Percentiles rank a stretch among this genome's conserved stretches.
Conservation (phyloP, 106 monocot genomes). For the Amphibolis antarctica region DNA sequence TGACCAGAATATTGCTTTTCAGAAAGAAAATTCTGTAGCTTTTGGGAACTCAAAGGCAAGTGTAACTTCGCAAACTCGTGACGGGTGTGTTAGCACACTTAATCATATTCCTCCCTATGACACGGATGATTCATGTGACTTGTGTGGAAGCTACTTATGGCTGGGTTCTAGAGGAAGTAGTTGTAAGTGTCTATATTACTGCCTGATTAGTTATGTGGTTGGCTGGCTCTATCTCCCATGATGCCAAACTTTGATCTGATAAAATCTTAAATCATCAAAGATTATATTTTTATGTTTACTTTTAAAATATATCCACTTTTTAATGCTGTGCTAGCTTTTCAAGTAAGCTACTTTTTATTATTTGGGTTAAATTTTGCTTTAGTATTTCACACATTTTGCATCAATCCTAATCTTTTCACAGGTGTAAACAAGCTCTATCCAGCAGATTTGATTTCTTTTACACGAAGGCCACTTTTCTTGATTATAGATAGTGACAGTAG, state of each 20-base stretch:
- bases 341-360: not conserved
- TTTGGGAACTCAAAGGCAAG: constrained; percentile 20
- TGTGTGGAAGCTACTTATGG: constrained; percentile 28
- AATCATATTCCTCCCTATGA: constrained; percentile 10
- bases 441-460: constrained; percentile 89
- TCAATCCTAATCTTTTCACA: constrained; percentile 18
- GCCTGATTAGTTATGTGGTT: not conserved
- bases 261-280: not conserved
- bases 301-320: too few relatives aligned
- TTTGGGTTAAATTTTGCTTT: not conserved
- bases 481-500: constrained; percentile 86
- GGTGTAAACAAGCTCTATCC: constrained; percentile 68
- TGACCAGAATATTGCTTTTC: constrained; percentile 34
- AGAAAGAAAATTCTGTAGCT: constrained; percentile 20
- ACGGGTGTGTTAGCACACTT: constrained; percentile 12
- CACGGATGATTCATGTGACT: constrained; percentile 10
- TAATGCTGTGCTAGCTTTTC: too few relatives aligned
- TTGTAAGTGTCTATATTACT: constrained; percentile 26
- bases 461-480: constrained; percentile 84
- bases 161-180: constrained; percentile 62
- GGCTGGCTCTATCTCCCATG: too few relatives aligned
- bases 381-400: not conserved
- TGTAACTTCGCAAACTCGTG: constrained; percentile 9
- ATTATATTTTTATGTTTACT: not conserved
- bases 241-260: not conserved